Evolutionary conservation across 768 basidiomycete species (phyloP).

Genomic region (Sarcodon sp.): DNA sequence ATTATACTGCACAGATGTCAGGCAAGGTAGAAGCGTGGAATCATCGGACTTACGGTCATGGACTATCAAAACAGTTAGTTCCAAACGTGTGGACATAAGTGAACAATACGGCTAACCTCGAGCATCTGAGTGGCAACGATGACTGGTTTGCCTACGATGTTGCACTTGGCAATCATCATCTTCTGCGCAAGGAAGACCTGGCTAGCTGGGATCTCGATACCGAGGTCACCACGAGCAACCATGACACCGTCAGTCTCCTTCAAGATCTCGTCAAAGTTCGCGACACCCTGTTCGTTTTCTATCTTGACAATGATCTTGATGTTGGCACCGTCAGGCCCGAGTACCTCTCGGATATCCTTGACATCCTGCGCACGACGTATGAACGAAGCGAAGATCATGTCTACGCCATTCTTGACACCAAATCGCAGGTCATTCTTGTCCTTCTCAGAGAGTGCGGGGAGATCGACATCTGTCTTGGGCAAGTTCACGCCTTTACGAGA

Average conservation of each 20-base stretch:
- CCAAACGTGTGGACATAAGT: conserved; percentile 1
- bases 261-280: conserved; percentile 98
- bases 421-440: conserved; percentile 93
- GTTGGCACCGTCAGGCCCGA: conserved; percentile 88
- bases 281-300: conserved; percentile 98
- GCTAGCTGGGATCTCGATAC: conserved; percentile 98
- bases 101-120: conserved; percentile 41
- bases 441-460: conserved; percentile 95
- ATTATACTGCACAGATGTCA: conserved; percentile 58
- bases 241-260: conserved; percentile 95
- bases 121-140: conserved; percentile 99
- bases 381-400: conserved; percentile 99
- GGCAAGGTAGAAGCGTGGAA: not conserved
- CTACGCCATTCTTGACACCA: conserved; percentile 94
- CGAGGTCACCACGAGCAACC: conserved; percentile 98
- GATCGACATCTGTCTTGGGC: conserved; percentile 94
- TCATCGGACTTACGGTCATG: conserved; percentile 60
- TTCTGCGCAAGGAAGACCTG: conserved; percentile 99
- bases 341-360: conserved; percentile 80
- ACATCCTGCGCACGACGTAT: conserved; percentile 95
- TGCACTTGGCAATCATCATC: conserved; percentile 99
- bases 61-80: conserved; percentile 37
- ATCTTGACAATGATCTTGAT: conserved; percentile 99
- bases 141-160: conserved; percentile 93
- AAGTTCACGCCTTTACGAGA: conserved; percentile 99